Conservation (phyloP, 495 filamentous ascomycete genomes). For the Ramalina peruviana region DNA sequence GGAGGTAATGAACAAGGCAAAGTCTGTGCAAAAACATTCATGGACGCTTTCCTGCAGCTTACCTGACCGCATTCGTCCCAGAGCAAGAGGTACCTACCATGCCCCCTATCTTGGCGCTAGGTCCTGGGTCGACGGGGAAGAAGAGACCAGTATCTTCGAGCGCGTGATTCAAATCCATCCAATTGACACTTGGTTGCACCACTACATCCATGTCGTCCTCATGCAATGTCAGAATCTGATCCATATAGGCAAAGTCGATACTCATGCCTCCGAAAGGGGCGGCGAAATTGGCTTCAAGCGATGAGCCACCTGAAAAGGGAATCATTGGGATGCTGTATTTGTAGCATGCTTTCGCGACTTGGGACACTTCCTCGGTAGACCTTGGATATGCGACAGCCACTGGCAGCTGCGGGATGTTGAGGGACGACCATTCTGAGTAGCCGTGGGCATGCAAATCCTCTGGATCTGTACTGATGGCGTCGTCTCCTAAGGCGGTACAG, state of each 20-base stretch:
- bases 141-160: slow-evolving; percentile 67
- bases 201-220: slow-evolving; percentile 84
- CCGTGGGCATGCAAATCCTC: slow-evolving; percentile 72
- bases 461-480: slow-evolving; percentile 68
- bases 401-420: slow-evolving; percentile 62
- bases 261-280: slow-evolving; percentile 74
- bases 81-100: slow-evolving; percentile 93
- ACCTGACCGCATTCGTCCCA: slow-evolving; percentile 86
- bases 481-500: slow-evolving; percentile 30
- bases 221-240: slow-evolving; percentile 63
- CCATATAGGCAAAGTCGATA: slow-evolving; percentile 82
- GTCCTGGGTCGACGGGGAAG: slow-evolving; percentile 75
- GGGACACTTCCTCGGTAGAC: slow-evolving; percentile 64
- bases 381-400: slow-evolving; percentile 73
- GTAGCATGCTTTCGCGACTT: slow-evolving; percentile 67
- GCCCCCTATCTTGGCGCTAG: slow-evolving; percentile 69
- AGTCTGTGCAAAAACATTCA: too few species aligned
- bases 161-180: slow-evolving; percentile 76
- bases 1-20: too few species aligned
- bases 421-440: slow-evolving; percentile 79
- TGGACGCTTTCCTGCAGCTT: slow-evolving; percentile 33
- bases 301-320: slow-evolving; percentile 76
- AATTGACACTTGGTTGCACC: slow-evolving; percentile 81
- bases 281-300: slow-evolving; percentile 79
- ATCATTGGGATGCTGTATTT: slow-evolving; percentile 73